Evolutionary conservation across 768 basidiomycete genomes (phyloP).

Genomic region (Infundibulicybe gibba): DNA sequence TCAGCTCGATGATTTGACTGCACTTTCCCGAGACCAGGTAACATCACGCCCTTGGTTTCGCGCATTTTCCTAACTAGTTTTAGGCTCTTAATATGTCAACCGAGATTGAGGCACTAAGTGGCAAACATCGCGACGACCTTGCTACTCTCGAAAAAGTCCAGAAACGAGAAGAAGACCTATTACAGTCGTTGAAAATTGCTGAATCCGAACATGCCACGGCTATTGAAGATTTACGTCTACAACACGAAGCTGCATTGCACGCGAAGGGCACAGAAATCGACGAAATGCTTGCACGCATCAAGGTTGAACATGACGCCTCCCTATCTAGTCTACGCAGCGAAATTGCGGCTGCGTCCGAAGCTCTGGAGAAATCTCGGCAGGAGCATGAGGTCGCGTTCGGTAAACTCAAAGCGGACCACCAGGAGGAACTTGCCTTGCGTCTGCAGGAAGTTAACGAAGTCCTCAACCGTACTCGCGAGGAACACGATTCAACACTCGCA

Average conservation of each 20-base stretch:
- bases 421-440: conserved; percentile 47
- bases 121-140: conserved; percentile 53
- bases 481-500: conserved; percentile 50
- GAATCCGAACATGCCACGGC: conserved; percentile 27
- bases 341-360: conserved; percentile 35
- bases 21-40: conserved; percentile 85
- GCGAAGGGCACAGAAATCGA: conserved; percentile 31
- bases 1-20: conserved; percentile 78
- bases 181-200: conserved; percentile 29
- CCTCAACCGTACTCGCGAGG: conserved; percentile 43
- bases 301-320: conserved; percentile 43
- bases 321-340: conserved; percentile 37
- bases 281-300: conserved; percentile 40
- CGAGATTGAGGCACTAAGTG: conserved; percentile 74
- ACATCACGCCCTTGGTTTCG: conserved; percentile 2
- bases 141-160: conserved; percentile 50
- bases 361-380: conserved; percentile 44
- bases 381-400: conserved; percentile 62
- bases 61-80: conserved; percentile 2
- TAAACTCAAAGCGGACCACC: conserved; percentile 50
- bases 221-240: conserved; percentile 36
- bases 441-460: conserved; percentile 51
- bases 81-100: conserved; percentile 86
- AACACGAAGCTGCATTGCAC: conserved; percentile 28
- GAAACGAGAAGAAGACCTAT: conserved; percentile 52